Percentiles rank a stretch among this genome's conserved stretches.
Conservation (phyloP, 495 filamentous ascomycete genomes). For the Aspergillus bridgeri region DNA sequence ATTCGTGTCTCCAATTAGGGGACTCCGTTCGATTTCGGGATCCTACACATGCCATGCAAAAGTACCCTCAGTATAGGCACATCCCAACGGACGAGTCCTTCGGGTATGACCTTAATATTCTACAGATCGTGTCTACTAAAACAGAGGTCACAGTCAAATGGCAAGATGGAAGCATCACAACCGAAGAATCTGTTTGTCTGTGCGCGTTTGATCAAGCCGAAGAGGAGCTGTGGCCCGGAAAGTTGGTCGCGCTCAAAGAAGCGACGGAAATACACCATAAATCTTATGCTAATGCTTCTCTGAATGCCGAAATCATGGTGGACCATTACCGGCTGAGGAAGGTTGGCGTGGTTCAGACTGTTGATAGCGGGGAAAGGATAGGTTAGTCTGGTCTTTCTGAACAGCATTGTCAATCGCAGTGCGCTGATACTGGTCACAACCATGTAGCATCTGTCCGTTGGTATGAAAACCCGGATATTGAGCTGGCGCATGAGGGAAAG, state of each 20-base stretch:
- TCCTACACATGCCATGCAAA: conserved; percentile 38
- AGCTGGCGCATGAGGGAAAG: conserved; percentile 31
- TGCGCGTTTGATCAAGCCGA: conserved; percentile 44
- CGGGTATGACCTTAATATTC: conserved; percentile 59
- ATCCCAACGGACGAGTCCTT: conserved; percentile 47
- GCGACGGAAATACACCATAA: conserved; percentile 18
- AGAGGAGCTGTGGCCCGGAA: conserved; percentile 58
- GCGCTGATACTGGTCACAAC: too few species aligned
- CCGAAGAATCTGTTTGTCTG: conserved; percentile 38
- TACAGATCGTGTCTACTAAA: conserved; percentile 41
- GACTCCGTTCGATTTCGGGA: conserved; percentile 53
- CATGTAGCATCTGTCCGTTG: conserved; percentile 54
- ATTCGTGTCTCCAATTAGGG: conserved; percentile 31
- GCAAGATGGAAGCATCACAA: conserved; percentile 55
- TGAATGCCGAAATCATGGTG: background rate
- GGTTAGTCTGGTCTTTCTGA: too few species aligned
- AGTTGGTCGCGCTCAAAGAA: conserved; percentile 50
- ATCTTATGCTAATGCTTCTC: background rate
- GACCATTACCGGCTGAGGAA: conserved; percentile 17
- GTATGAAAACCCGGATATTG: conserved; percentile 44
- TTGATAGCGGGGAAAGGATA: conserved; percentile 50
- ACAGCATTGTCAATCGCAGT: too few species aligned
- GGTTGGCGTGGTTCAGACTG: conserved; percentile 58
- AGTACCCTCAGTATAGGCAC: conserved; percentile 41
- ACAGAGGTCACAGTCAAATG: conserved; percentile 52